These are phyloP conservation scores for Tricholoma matsutake DNA, from an alignment of 768 basidiomycete genomes.

Conservation along the genomic window DNA sequence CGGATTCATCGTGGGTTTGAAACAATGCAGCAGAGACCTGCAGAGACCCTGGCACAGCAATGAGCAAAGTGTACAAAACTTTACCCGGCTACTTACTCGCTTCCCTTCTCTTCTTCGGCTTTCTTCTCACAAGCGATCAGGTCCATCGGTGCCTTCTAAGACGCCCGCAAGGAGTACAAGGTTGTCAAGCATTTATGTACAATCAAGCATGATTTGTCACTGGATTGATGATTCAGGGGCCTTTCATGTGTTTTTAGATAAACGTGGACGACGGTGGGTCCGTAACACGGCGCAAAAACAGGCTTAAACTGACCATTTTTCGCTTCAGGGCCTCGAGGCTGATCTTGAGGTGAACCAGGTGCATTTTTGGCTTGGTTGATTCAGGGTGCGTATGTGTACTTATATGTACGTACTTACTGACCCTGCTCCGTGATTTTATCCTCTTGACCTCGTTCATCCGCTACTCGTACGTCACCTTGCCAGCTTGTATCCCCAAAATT, in stretches of 20 bases:
- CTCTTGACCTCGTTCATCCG: slow-evolving; percentile 1
- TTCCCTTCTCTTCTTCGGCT: neutral
- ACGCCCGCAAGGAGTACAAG: slow-evolving; percentile 1
- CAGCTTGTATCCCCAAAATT: neutral
- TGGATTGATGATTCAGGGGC: neutral
- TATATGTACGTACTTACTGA: slow-evolving; percentile 5
- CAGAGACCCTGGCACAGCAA: neutral
- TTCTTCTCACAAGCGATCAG: neutral
- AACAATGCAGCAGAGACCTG: neutral
- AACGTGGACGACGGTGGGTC: neutral
- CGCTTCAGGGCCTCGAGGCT: slow-evolving; percentile 4
- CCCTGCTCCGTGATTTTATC: slow-evolving; percentile 1
- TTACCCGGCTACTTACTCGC: neutral
- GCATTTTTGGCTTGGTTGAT: neutral
- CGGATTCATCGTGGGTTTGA: neutral
- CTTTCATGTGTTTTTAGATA: neutral
- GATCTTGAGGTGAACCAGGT: slow-evolving; percentile 1
- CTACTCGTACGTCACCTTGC: slow-evolving; percentile 1
- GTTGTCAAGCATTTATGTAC: neutral
- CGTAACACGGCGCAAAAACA: neutral
- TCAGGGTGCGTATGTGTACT: neutral
- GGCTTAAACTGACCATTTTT: neutral
- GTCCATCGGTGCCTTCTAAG: neutral
- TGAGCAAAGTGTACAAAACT: neutral
- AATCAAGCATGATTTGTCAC: neutral